Evolutionary conservation across 2,329 filamentous ascomycete genomes (phyloP).

Genomic region (Ambrosiella beaveri): DNA sequence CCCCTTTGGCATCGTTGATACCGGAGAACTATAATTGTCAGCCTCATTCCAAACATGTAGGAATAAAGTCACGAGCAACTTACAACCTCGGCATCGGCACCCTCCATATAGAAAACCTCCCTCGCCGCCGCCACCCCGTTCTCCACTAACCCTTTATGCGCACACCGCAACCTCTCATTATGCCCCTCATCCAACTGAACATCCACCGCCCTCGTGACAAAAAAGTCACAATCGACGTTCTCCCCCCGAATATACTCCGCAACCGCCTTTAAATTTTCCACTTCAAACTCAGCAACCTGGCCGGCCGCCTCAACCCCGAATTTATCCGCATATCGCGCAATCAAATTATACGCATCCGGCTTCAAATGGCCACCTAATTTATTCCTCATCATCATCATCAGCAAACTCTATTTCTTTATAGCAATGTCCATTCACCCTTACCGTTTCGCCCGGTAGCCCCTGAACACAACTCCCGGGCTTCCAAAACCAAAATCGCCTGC

Average conservation of each 20-base stretch:
- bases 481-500: conserved; percentile 19
- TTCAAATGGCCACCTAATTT: conserved; percentile 15
- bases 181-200: conserved; percentile 20
- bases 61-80: not conserved
- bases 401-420: not conserved
- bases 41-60: not conserved
- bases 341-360: conserved; percentile 14
- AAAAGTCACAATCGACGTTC: conserved; percentile 27
- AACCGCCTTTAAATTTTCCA: conserved; percentile 16
- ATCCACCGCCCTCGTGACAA: conserved; percentile 24
- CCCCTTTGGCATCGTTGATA: conserved; percentile 22
- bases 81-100: conserved; percentile 1
- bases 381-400: not conserved
- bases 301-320: conserved; percentile 15
- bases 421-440: not conserved
- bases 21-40: conserved; percentile 17
- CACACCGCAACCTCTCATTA: conserved; percentile 16
- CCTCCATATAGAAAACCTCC: conserved; percentile 6
- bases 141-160: conserved; percentile 19
- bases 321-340: conserved; percentile 13
- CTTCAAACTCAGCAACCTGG: conserved; percentile 16
- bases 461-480: conserved; percentile 22
- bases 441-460: conserved; percentile 24
- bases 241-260: conserved; percentile 23
- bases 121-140: conserved; percentile 17